phyloP scores from a whole-genome alignment of 305 asterid genomes.

The Fraxinus dipetala region DNA sequence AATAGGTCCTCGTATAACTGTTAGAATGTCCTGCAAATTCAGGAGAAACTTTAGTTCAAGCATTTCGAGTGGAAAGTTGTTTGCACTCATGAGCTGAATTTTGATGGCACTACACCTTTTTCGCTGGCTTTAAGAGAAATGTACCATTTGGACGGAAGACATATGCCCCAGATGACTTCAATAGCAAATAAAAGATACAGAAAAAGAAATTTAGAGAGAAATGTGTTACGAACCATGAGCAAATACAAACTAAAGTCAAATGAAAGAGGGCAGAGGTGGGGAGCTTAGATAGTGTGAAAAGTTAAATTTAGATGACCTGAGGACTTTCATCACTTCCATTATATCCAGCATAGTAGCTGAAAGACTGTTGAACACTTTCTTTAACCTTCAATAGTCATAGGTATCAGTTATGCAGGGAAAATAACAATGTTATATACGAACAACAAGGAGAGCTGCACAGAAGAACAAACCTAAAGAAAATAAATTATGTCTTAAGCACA shows the following conservation, averaged over 20 bases:
- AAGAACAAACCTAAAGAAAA: background rate
- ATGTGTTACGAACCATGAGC: background rate
- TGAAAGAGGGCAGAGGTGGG: background rate
- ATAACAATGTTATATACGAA: conserved; percentile 13
- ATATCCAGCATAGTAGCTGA: conserved; percentile 43
- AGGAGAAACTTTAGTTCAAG: conserved; percentile 9
- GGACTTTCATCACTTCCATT: conserved; percentile 39
- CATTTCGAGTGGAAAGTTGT: conserved; percentile 9
- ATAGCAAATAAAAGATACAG: background rate
- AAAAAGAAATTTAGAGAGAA: conserved; percentile 8
- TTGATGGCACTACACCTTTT: conserved; percentile 35
- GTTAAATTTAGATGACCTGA: conserved; percentile 33
- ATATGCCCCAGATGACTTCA: conserved; percentile 74
- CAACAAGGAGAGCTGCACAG: background rate
- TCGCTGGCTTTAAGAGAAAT: conserved; percentile 36
- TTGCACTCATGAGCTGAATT: conserved; percentile 9
- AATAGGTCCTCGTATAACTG: conserved; percentile 57
- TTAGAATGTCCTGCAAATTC: conserved; percentile 35
- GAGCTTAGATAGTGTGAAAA: conserved; percentile 11
- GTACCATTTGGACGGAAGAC: conserved; percentile 66
- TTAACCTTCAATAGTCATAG: conserved; percentile 22
- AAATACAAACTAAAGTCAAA: background rate
- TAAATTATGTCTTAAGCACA: background rate
- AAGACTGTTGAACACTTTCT: conserved; percentile 39
- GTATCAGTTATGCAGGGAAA: conserved; percentile 18